Percentiles rank a stretch among this genome's conserved stretches.
These are phyloP conservation scores for Saprolegnia parasitica DNA, from an alignment of 352 stramenopile genomes.

Conservation along the genomic window DNA sequence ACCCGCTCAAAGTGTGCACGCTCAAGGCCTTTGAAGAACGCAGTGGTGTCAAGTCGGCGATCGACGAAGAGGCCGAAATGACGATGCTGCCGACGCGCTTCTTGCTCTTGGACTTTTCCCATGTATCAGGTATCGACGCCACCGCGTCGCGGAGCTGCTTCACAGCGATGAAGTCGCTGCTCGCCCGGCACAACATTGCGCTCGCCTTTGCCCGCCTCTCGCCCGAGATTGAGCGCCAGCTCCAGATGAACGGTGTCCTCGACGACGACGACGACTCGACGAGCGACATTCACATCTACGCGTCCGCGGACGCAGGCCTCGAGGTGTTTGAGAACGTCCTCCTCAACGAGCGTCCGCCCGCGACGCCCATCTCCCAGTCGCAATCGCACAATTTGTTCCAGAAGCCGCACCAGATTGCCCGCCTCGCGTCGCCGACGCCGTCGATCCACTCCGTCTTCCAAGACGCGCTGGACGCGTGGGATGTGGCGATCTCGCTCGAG, in stretches of 20 bases:
- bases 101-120: constrained; percentile 72
- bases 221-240: constrained; percentile 47
- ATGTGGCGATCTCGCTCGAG: not conserved
- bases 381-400: constrained; percentile 19
- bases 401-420: not conserved
- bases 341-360: constrained; percentile 15
- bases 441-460: not conserved
- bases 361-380: constrained; percentile 1
- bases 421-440: not conserved
- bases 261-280: not conserved
- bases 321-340: constrained; percentile 22
- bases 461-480: constrained; percentile 7
- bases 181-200: constrained; percentile 43
- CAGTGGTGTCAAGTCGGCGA: constrained; percentile 20
- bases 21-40: constrained; percentile 30
- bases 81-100: constrained; percentile 39
- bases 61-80: constrained; percentile 3
- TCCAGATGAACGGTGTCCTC: constrained; percentile 51
- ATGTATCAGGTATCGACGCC: constrained; percentile 73
- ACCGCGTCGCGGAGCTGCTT: constrained; percentile 71
- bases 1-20: constrained; percentile 28
- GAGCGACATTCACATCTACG: constrained; percentile 1
- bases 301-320: constrained; percentile 9
- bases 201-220: constrained; percentile 66
- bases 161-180: constrained; percentile 56